Evolutionary conservation across 257 asterid genomes (phyloP).

Genomic region (Salvia miltiorrhiza): DNA sequence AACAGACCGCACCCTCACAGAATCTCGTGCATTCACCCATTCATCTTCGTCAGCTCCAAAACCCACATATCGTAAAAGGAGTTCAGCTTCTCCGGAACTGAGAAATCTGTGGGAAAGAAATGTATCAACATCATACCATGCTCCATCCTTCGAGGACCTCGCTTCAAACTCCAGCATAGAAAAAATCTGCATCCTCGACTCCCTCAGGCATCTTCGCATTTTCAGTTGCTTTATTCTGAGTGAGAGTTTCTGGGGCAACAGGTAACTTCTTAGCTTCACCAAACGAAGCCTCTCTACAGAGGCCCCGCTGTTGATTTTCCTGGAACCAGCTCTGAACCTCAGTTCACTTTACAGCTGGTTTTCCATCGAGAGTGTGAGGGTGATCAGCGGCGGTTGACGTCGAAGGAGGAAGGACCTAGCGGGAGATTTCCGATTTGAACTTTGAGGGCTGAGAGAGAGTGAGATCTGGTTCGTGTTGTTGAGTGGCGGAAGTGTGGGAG

Average conservation of each 20-base stretch:
- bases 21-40: slow-evolving; percentile 61
- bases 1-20: slow-evolving; percentile 74
- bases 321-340: slow-evolving; percentile 80
- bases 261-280: slow-evolving; percentile 22
- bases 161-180: slow-evolving; percentile 78
- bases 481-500: no score
- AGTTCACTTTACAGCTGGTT: no score
- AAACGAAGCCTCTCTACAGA: slow-evolving; percentile 29
- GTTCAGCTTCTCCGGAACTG: slow-evolving; percentile 67
- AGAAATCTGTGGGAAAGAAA: slow-evolving; percentile 68
- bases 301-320: slow-evolving; percentile 39
- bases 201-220: slow-evolving; percentile 29
- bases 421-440: no score
- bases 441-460: no score
- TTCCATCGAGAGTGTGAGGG: no score
- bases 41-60: slow-evolving; percentile 82
- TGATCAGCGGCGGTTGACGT: no score
- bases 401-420: no score
- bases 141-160: slow-evolving; percentile 71
- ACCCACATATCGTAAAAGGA: slow-evolving; percentile 71
- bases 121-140: slow-evolving; percentile 86
- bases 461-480: no score
- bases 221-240: slow-evolving; percentile 28
- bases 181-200: slow-evolving; percentile 36
- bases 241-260: slow-evolving; percentile 29